phyloP scores from a whole-genome alignment of 257 asterid species.

The Buddleja alternifolia region DNA sequence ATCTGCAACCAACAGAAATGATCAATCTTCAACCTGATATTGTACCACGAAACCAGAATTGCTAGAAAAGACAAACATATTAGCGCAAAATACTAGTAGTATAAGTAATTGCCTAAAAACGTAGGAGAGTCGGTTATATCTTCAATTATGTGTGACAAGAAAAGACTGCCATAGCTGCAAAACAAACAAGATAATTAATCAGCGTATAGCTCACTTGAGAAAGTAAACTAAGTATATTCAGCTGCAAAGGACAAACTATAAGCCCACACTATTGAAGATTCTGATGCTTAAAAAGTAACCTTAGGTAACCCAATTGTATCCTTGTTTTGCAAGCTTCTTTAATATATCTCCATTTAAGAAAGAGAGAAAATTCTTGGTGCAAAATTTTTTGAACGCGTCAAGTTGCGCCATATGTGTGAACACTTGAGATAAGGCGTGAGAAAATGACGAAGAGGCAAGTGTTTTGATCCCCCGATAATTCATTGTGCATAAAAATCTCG shows the following conservation, averaged over 20 bases:
- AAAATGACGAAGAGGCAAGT: too few species aligned
- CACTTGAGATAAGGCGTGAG: too few species aligned
- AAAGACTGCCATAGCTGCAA: slow-evolving; percentile 77
- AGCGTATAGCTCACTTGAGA: slow-evolving; percentile 12
- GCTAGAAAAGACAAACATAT: slow-evolving; percentile 7
- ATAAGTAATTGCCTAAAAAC: slow-evolving; percentile 67
- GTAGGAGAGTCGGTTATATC: slow-evolving; percentile 70
- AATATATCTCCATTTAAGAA: too few species aligned
- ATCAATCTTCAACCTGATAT: slow-evolving; percentile 24
- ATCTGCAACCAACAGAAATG: slow-evolving; percentile 56
- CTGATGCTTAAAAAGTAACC: not conserved
- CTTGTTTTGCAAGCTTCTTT: too few species aligned
- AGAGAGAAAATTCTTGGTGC: too few species aligned
- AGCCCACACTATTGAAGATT: slow-evolving; percentile 4
- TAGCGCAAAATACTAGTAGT: slow-evolving; percentile 17
- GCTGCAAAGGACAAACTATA: slow-evolving; percentile 18
- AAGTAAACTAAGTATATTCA: slow-evolving; percentile 15
- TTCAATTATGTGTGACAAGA: slow-evolving; percentile 76
- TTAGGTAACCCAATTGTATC: too few species aligned
- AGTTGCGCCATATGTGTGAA: too few species aligned
- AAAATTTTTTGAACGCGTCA: too few species aligned
- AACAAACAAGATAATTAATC: slow-evolving; percentile 23
- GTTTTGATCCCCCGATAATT: too few species aligned
- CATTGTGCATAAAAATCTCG: too few species aligned
- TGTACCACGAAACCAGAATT: slow-evolving; percentile 26